Evolutionary conservation across 139 green algal genomes (phyloP).

Genomic region (Coelastrella sp.): DNA sequence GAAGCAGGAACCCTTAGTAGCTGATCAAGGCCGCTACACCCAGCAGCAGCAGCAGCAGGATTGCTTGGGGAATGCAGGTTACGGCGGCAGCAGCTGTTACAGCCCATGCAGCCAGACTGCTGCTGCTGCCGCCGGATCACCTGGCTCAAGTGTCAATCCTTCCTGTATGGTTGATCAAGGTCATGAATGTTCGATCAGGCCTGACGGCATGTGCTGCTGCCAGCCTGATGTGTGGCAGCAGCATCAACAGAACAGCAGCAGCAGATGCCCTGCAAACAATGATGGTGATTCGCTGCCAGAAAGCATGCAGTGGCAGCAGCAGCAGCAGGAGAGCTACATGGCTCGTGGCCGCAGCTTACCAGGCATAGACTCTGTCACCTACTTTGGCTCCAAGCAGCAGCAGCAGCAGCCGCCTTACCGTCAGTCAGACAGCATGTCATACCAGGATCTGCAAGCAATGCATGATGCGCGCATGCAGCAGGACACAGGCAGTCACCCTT

Average conservation of each 20-base stretch:
- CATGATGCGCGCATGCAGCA: not conserved
- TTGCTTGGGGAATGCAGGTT: not conserved
- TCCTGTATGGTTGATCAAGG: not conserved
- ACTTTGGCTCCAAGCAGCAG: too few relatives aligned
- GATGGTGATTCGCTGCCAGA: not conserved
- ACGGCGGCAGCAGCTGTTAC: slow-evolving; percentile 2
- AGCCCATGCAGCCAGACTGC: not conserved
- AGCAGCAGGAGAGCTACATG: not conserved
- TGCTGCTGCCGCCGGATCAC: not conserved
- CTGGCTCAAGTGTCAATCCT: not conserved
- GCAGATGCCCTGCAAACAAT: not conserved
- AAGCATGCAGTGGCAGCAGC: not conserved
- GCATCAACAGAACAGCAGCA: not conserved
- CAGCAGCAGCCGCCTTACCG: too few relatives aligned
- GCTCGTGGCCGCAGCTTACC: slow-evolving; percentile 27
- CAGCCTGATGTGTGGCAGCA: slow-evolving; percentile 6
- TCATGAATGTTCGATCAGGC: too few relatives aligned
- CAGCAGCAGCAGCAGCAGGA: not conserved
- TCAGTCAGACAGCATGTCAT: not conserved
- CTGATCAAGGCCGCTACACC: not conserved
- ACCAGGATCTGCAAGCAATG: not conserved
- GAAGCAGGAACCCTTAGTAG: not conserved
- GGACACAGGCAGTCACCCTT: not conserved
- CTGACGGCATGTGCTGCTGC: not conserved
- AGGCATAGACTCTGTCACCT: too few relatives aligned